Percentiles rank a stretch among this genome's conserved stretches.
Evolutionary conservation across 495 filamentous ascomycete species (phyloP).

Genomic region (Trichocladium antarcticum): DNA sequence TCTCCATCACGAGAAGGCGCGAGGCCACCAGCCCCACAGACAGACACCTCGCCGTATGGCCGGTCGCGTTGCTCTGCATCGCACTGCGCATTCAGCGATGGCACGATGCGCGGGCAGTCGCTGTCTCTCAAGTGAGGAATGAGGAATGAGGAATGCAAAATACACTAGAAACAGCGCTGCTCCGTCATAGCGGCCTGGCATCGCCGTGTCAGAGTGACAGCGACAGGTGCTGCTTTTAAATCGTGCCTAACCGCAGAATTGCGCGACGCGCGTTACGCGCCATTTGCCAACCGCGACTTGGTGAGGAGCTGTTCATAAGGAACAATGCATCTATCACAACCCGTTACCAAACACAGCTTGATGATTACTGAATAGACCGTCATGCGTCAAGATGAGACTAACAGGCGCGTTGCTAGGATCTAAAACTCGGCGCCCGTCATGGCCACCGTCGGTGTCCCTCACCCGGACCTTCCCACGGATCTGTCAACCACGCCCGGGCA

Average conservation of each 20-base stretch:
- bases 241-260: not conserved
- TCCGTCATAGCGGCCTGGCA: not conserved
- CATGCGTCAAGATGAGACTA: constrained; percentile 6
- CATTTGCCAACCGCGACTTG: not conserved
- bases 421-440: constrained; percentile 21
- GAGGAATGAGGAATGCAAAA: too few species aligned
- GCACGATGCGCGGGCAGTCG: not conserved
- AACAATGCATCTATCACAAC: too few species aligned
- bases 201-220: not conserved
- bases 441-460: constrained; percentile 36
- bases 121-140: not conserved
- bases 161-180: not conserved
- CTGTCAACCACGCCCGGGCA: constrained; percentile 26
- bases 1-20: not conserved
- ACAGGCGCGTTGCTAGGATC: constrained; percentile 3
- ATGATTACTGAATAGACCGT: too few species aligned
- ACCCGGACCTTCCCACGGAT: constrained; percentile 25
- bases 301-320: too few species aligned
- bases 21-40: not conserved
- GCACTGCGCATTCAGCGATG: too few species aligned
- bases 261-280: constrained; percentile 5
- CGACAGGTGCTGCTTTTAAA: not conserved
- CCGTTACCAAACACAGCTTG: too few species aligned
- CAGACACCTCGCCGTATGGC: not conserved
- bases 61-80: too few species aligned